Conservation (phyloP, 1,284 basidiomycete genomes). For the Ganoderma resinaceum region DNA sequence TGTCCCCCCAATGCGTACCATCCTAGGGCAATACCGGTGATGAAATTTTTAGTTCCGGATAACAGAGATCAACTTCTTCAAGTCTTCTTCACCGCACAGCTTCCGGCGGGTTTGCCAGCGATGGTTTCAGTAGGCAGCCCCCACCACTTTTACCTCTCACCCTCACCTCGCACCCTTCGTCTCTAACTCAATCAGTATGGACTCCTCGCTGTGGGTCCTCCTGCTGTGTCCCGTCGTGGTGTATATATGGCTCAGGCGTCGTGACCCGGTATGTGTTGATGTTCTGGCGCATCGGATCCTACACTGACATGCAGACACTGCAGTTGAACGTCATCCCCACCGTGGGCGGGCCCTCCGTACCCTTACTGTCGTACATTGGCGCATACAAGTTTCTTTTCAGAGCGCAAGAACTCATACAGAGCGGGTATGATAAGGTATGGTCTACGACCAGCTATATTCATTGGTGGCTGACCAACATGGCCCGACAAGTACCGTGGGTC, state of each 20-base stretch:
- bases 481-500: slow-evolving; percentile 34
- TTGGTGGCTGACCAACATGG: background rate
- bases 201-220: background rate
- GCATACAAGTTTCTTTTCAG: background rate
- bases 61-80: background rate
- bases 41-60: background rate
- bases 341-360: background rate
- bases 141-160: background rate
- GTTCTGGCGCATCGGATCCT: background rate
- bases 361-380: slow-evolving; percentile 30
- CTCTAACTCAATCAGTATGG: background rate
- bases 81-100: background rate
- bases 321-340: background rate
- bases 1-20: background rate
- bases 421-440: slow-evolving; percentile 40
- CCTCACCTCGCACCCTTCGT: background rate
- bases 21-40: background rate
- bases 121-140: background rate
- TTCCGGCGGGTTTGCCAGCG: background rate
- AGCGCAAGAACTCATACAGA: slow-evolving; percentile 26
- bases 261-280: slow-evolving; percentile 15
- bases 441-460: background rate
- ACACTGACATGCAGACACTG: background rate
- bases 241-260: background rate
- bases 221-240: background rate